Conservation (phyloP, 192 early-diverging fungal species). For the Coemansia nantahalensis region DNA sequence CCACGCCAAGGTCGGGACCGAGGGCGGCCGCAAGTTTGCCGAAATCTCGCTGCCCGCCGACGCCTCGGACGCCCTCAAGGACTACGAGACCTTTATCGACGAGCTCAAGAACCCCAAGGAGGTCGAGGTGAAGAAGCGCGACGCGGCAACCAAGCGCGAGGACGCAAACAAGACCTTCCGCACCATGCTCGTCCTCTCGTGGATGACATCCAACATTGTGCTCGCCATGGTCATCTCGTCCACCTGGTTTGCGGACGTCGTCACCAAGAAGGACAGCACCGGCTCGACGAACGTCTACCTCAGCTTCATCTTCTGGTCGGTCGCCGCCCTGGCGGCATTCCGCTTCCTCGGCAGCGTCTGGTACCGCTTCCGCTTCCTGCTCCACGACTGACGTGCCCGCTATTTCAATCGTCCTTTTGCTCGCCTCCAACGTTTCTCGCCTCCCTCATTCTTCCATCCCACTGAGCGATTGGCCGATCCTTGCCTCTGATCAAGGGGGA, state of each 20-base stretch:
- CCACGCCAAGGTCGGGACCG: slow-evolving; percentile 67
- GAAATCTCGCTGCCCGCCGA: slow-evolving; percentile 75
- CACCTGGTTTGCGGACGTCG: slow-evolving; percentile 43
- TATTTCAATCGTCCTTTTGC: no score
- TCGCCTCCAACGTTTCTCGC: no score
- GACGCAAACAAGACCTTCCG: slow-evolving; percentile 90
- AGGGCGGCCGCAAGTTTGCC: slow-evolving; percentile 65
- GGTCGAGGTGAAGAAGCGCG: slow-evolving; percentile 42
- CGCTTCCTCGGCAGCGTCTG: slow-evolving; percentile 72
- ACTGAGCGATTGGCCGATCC: no score
- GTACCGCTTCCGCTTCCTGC: slow-evolving; percentile 65
- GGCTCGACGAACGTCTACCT: slow-evolving; percentile 71
- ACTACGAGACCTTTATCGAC: slow-evolving; percentile 76
- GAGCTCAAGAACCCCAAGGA: slow-evolving; percentile 56
- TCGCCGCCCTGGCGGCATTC: slow-evolving; percentile 65
- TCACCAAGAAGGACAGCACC: slow-evolving; percentile 26
- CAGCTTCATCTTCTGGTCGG: slow-evolving; percentile 85
- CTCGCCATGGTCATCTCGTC: slow-evolving; percentile 72
- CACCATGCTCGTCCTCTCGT: slow-evolving; percentile 74
- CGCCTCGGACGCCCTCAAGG: slow-evolving; percentile 73
- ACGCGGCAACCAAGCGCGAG: slow-evolving; percentile 81
- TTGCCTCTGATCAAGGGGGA: no score
- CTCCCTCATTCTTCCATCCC: not conserved
- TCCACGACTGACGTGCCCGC: slow-evolving; percentile 44
- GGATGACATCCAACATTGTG: slow-evolving; percentile 83